Evolutionary conservation across 257 asterid genomes (phyloP), one percentile per base, ranked within the genome.

Genomic region (Nicotiana attenuata): DNA sequence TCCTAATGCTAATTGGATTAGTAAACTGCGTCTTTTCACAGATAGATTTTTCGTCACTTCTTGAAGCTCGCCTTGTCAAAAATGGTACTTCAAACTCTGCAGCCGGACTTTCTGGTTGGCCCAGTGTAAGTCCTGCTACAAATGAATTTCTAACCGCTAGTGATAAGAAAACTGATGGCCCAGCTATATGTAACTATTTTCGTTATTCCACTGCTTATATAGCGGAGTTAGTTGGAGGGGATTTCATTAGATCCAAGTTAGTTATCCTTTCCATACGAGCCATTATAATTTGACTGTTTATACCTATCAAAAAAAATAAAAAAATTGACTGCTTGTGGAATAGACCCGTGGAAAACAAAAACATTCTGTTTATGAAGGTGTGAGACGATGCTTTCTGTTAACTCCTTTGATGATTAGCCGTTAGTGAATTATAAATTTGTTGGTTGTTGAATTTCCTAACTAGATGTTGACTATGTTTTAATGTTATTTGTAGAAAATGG

Each of bases 401-500:
- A 47, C 56, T 26, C 82, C 22, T 80, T 45, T 10, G 19, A 35
- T 35, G 65, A 53, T 45, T 63, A 1, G 35, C 64, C 53, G 28
- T 26, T 10, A n/a, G 15, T 64, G 10, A 35, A 52, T 33, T 65
- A 28, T 47, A 45, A 38, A 45, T 29, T 61, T 3, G 10, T 10
- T 59, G 31, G 38, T 31, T 35, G 38, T 59, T 59, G 78, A 22
- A 33, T n/a, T 33, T 81, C 50, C 68, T 63, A 5, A 57, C 81
- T 64, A 64, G 61, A 53, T 13, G 3, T 57, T 38, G 10, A 38
- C 45, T 38, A 38, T 38, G 45, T 1, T 38, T 38, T 81, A 53
- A 59, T 47, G 22, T 6, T 78, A 65, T 22, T 76, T 76, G 82
- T 82, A 91, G 98, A 86, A 83, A 83, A 68, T 45, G 88, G 57